phyloP scores from a whole-genome alignment of 2,329 filamentous ascomycete species.

The Neurospora crassa region DNA sequence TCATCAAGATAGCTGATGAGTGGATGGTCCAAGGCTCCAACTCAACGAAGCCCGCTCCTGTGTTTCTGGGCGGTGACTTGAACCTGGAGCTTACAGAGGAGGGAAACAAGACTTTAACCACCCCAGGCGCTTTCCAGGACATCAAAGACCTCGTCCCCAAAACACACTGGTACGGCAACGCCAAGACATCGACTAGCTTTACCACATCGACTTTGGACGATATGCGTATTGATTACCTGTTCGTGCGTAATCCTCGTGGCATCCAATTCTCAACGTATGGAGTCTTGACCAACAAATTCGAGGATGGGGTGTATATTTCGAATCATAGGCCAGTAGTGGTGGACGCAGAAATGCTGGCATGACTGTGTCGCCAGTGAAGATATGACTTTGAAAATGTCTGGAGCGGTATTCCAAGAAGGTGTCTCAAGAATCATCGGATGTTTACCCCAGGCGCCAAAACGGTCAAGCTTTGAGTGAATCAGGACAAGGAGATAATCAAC shows the following conservation, averaged over 20 bases:
- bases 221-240: constrained; percentile 56
- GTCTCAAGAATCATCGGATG: too few species aligned
- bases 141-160: not conserved
- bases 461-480: too few species aligned
- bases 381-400: too few species aligned
- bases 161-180: not conserved
- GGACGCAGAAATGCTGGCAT: not conserved
- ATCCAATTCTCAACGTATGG: constrained; percentile 42
- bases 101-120: constrained; percentile 2
- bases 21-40: constrained; percentile 19
- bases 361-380: too few species aligned
- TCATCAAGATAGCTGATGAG: constrained; percentile 19
- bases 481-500: too few species aligned
- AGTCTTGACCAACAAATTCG: constrained; percentile 53
- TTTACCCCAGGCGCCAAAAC: too few species aligned
- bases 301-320: constrained; percentile 52
- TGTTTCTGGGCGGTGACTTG: constrained; percentile 7
- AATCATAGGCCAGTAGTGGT: constrained; percentile 56
- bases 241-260: constrained; percentile 34
- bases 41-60: constrained; percentile 2
- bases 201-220: not conserved
- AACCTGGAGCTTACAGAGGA: constrained; percentile 1
- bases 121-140: not conserved
- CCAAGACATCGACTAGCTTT: not conserved
- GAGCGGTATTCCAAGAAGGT: too few species aligned